Evolutionary conservation across 768 basidiomycete genomes (phyloP), one percentile per base, ranked within the genome.

Genomic region (Lanmaoa pseudosensibilis): DNA sequence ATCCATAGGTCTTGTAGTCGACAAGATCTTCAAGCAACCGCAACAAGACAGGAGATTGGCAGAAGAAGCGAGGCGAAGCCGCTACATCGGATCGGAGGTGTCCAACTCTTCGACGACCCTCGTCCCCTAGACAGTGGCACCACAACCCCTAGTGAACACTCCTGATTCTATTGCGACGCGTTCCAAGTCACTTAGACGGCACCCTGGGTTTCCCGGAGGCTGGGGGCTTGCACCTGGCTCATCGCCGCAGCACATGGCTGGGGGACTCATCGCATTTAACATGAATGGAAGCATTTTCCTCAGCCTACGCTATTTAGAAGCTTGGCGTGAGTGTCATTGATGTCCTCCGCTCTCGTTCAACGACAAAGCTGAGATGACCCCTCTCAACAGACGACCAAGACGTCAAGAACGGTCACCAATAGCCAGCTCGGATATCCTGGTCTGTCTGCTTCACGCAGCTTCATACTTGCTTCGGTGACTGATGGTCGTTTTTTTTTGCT

Each of bases 201-300:
- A 50, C 11, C 45, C 63, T 34, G 63, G 50, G 37, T n/a, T 65
- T 16, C 65, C 62, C 8, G 69, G 70, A 46, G 65, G 54, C 6
- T 65, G 69, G 69, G 61, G 63, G 11, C 49, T 59, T 10, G 34
- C 46, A 10, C 38, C 67, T n/a, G 55, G 45, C 25, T 56, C 58
- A 7, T 52, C 60, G 12, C 54, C 67, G 3, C 56, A 54, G 6
- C 52, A 98, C 66, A 68, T 78, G 21, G 74, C 76, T 5, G 95
- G 96, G 1, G 86, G 85, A 2, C 74, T 90, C 13, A 96, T 98
- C 52, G 97, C 94, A 1, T 98, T 99, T 78, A 99, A 98, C 69
- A 79, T 94, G 27, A 84, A 84, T 46, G 93, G 90, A 3, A 90
- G 88, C 56, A 78, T 98, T 16, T 98, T 93, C 73, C 72, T 97